Conservation (phyloP, 1,139 yeast species). For the Yamadazyma membranifaciens region DNA sequence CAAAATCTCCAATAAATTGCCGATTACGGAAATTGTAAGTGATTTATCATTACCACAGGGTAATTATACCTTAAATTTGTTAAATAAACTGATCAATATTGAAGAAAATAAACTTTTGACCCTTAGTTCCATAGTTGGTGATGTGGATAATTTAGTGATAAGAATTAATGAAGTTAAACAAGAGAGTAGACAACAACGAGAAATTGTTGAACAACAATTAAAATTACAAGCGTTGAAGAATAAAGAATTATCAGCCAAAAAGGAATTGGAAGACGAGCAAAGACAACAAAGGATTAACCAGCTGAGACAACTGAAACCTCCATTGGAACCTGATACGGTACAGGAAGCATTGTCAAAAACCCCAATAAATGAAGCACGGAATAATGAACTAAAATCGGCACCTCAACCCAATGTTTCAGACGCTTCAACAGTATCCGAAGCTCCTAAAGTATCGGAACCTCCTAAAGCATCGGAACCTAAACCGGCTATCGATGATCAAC, state of each 20-base stretch:
- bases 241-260: slow-evolving; percentile 6
- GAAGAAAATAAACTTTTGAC: slow-evolving; percentile 3
- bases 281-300: slow-evolving; percentile 3
- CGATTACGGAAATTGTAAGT: neutral
- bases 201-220: slow-evolving; percentile 13
- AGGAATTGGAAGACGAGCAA: slow-evolving; percentile 5
- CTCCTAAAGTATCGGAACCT: too few relatives aligned
- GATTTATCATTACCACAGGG: neutral
- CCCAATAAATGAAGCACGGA: neutral
- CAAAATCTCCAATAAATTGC: slow-evolving; percentile 10
- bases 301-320: neutral
- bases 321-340: neutral
- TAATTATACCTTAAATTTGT: slow-evolving; percentile 6
- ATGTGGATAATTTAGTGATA: slow-evolving; percentile 13
- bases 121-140: slow-evolving; percentile 12
- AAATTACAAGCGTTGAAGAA: slow-evolving; percentile 6
- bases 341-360: neutral
- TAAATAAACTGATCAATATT: slow-evolving; percentile 9
- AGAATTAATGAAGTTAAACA: slow-evolving; percentile 11
- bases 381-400: neutral
- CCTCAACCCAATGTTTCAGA: too few relatives aligned
- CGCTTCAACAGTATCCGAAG: too few relatives aligned
- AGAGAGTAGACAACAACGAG: slow-evolving; percentile 14
- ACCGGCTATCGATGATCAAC: neutral
- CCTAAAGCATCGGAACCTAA: neutral